Evolutionary conservation across 331 rosid genomes (phyloP), one percentile per base, ranked within the genome.

Genomic region (Phaseolus coccineus): DNA sequence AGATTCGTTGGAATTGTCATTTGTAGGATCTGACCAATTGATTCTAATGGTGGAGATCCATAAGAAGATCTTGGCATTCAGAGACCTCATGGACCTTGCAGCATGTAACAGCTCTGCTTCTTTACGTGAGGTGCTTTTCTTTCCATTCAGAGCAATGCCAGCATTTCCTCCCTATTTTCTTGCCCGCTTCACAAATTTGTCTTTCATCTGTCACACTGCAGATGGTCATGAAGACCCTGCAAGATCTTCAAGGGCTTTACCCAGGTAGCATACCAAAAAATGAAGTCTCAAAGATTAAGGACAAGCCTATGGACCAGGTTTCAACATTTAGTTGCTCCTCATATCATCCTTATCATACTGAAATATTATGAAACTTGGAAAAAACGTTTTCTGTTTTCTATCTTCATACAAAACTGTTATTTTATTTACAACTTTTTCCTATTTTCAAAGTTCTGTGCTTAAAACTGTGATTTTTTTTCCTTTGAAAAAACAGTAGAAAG

Each of bases 31-130:
- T 52, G 85, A 76, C 15, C 86, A 87, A 57, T 63, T 57, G 50
- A 47, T 71, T 64, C 50, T 76, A 73, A 71, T 79, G 77, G 73
- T 84, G 82, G 91, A 85, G 66, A 82, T 90, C 53, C 82, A 91
- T 69, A 85, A 82, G 77, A 85, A 84, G 84, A 87, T 90, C 24
- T 33, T 79, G 74, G 61, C 79, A 62, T 87, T 90, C 59, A 83
- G 92, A 76, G 97, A 92, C 69, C 72, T 92, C 86, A 66, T 92
- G 69, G 94, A 88, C 67, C 77, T 92, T n/a, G 79, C 89, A 70
- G 78, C 87, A 58, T 80, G 89, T 74, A 85, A 85, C 50, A 85
- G 76, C 55, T 84, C 92, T 59, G 74, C 81, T 51, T 30, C 85
- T 50, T 68, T 81, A 27, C 81, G 85, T 37, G 81, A 81, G 85